These are phyloP conservation scores for Cyamopsis tetragonoloba DNA, from an alignment of 306 rosid species.

Conservation along the genomic window DNA sequence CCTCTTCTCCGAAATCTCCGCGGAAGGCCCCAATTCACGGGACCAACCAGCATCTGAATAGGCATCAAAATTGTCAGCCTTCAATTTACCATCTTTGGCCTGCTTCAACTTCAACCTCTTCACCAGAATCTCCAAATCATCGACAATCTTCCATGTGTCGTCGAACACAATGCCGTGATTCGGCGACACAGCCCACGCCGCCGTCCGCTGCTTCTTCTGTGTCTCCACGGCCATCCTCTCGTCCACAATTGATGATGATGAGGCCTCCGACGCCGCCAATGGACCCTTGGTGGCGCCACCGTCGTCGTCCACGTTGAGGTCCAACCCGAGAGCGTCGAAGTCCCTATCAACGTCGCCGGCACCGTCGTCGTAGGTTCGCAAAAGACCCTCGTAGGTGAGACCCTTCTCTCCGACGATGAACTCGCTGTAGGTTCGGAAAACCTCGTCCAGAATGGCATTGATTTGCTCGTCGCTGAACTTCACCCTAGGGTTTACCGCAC, in stretches of 20 bases:
- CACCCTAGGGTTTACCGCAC: conserved; percentile 97
- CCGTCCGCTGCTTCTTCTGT: conserved; percentile 97
- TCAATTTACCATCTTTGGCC: conserved; percentile 75
- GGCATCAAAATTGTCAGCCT: conserved; percentile 74
- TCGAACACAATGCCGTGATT: conserved; percentile 94
- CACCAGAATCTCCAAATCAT: conserved; percentile 82
- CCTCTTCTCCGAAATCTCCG: conserved; percentile 82
- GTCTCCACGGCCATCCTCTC: conserved; percentile 66
- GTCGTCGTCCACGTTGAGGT: conserved; percentile 46
- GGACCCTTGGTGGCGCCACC: conserved; percentile 26
- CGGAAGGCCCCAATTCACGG: conserved; percentile 79
- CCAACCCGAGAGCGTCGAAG: conserved; percentile 87
- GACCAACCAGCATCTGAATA: conserved; percentile 98
- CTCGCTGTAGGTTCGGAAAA: conserved; percentile 80
- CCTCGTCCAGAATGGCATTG: conserved; percentile 96
- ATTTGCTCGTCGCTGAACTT: conserved; percentile 97
- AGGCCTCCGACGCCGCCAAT: conserved; percentile 61
- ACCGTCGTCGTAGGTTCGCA: conserved; percentile 94
- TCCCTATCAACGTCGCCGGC: conserved; percentile 98
- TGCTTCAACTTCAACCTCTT: conserved; percentile 86
- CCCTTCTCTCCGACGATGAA: conserved; percentile 89
- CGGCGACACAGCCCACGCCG: conserved; percentile 96
- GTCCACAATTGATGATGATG: conserved; percentile 74
- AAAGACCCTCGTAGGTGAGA: conserved; percentile 79
- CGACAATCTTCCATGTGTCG: conserved; percentile 96